Base-by-base conservation (phyloP, 129 eudicot genomes). In the Silybum marianum region DNA sequence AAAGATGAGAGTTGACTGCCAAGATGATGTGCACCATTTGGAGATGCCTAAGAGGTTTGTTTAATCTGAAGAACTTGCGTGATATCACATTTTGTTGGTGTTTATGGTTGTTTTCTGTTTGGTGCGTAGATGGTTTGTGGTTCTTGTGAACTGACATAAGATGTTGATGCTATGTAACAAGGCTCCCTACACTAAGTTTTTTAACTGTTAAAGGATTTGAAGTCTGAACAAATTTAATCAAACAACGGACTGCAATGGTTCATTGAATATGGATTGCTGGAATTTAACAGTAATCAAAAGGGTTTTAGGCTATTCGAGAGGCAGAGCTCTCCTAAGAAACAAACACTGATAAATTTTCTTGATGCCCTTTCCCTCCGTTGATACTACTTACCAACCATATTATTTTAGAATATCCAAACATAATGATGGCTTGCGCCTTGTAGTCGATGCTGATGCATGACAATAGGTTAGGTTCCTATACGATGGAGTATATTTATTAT, bases 1-100 rank as follows among this genome's bases (percentile, higher is more conserved):
- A 51, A 51, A 51, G 63, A 51, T 51, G 21, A 18, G 63, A 51
- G 51, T 44, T 51, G 63, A 16, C 22, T 51, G 34, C 39, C 4
- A 62, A 36, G 58, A 60, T 66, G 71, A 5, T 21, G 63, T 77
- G 80, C 30, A 22, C 6, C 25, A 18, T 62, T 34, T 60, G 11
- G 42, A 76, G 72, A 63, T 62, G 72, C 7, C n/a, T 63, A 36
- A 58, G 38, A 77, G 28, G 80, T 13, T 13, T 77, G 69, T 77
- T n/a, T 62, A 23, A 68, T 21, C 7, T 30, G 10, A 46, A 79
- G 34, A 79, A 30, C 76, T 78, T 69, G 76, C 16, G 13, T 79
- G 63, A 46, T 21, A 25, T 39, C 14, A 39, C 10, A 39, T 39
- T 77, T 44, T 65, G 42, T 42, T 78, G 74, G 13, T 65, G 28